These are phyloP conservation scores for Diaporthe sp. DNA, from an alignment of 2,329 filamentous ascomycete genomes.

Conservation along the genomic window DNA sequence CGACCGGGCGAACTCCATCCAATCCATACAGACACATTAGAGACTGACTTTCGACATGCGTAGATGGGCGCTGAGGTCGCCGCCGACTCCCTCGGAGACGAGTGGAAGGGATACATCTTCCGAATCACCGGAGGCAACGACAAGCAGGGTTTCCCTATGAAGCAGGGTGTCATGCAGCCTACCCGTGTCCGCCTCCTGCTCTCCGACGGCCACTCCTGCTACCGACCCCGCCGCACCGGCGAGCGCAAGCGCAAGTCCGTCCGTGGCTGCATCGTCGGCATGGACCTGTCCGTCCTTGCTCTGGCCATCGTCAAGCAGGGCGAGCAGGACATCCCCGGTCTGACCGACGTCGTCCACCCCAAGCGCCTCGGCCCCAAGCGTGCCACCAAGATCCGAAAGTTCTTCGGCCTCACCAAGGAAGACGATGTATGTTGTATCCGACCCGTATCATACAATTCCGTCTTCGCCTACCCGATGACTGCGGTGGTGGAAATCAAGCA, in stretches of 20 bases:
- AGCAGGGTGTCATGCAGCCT: slow-evolving; percentile 99
- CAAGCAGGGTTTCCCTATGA: slow-evolving; percentile 99
- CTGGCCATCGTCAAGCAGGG: slow-evolving; percentile 98
- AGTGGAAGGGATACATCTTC: slow-evolving; percentile 99
- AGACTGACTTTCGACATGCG: slow-evolving; percentile 47
- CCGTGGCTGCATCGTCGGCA: slow-evolving; percentile 97
- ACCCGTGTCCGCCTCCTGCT: slow-evolving; percentile 98
- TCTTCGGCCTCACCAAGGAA: slow-evolving; percentile 99
- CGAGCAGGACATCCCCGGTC: slow-evolving; percentile 91
- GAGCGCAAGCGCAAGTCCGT: slow-evolving; percentile 99
- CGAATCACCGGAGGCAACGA: slow-evolving; percentile 99
- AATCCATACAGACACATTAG: too few species aligned
- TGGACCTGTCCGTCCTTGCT: slow-evolving; percentile 94
- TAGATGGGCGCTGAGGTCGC: slow-evolving; percentile 92
- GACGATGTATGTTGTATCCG: slow-evolving; percentile 86
- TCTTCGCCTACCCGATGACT: slow-evolving; percentile 79
- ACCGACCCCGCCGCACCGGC: slow-evolving; percentile 96
- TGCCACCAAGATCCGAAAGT: slow-evolving; percentile 99
- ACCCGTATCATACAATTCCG: slow-evolving; percentile 68
- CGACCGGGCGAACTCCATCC: neutral
- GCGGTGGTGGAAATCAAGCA: slow-evolving; percentile 58
- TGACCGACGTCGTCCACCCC: slow-evolving; percentile 98
- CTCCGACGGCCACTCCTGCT: slow-evolving; percentile 97
- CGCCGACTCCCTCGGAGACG: slow-evolving; percentile 95
- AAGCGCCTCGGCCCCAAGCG: slow-evolving; percentile 99